Evolutionary conservation across 2,329 filamentous ascomycete species (phyloP), one percentile per base, ranked within the genome.

Genomic region (Hypoxylon sp.): DNA sequence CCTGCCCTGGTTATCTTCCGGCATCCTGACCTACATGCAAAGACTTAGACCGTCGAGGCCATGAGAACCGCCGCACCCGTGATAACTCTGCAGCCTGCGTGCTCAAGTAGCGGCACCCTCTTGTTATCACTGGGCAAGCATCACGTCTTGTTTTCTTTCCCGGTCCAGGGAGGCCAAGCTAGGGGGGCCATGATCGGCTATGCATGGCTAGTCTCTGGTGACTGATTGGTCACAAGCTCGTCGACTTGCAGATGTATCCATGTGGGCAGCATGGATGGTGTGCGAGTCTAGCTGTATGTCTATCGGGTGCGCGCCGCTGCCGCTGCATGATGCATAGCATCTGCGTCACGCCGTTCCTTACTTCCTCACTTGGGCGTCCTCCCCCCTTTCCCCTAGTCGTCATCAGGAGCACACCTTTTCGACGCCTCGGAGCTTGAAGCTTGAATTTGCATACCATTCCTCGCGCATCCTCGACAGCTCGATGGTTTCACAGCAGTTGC

Each of bases 261-360:
- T 72, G 70, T 72, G 69, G 66, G 67, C 59, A 62, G 46, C 59
- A 70, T 70, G 65, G 63, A 68, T 70, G 55, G 44, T 62, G 56
- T 63, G 47, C 52, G 51, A 62, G 53, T 56, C 51, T 62, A 59
- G 50, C 56, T 65, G 65, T 59, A 59, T 70, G 60, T 70, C 64
- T 65, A 67, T 67, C 71, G 69, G 69, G 67, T 67, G 65, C 71
- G 71, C 61, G 65, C 62, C 71, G 69, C 67, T 60, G 60, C 71
- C 69, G 71, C 62, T 72, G 70, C 70, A 72, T 72, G 52, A 70
- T 65, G 68, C 67, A 72, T 70, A 39, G 57, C 62, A 72, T 67
- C 68, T 70, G 70, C 68, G 54, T 68, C 67, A 70, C 57, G 67
- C 67, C 60, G 56, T 65, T 46, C 54, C 55, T 61, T 57, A 55